Evolutionary conservation across 192 early-diverging fungal genomes (phyloP), one percentile per base, ranked within the genome.

Genomic region (Coemansia guatemalensis): DNA sequence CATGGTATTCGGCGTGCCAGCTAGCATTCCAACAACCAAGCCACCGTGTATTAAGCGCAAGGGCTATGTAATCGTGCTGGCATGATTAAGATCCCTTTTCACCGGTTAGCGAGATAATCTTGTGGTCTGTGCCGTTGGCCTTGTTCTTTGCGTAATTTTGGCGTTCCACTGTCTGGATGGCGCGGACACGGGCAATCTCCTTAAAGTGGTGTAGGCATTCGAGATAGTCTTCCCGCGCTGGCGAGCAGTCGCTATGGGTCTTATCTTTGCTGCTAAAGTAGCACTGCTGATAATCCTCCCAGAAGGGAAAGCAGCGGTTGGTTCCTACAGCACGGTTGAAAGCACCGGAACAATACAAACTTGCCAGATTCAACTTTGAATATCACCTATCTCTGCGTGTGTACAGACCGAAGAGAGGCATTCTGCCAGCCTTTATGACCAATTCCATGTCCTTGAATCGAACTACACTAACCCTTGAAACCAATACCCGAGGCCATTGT

Each of bases 141-240:
- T 81, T 73, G 56, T 33, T 63, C 53, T 76, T 75, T 18, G 60
- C 61, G 48, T 72, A 81, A 64, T 73, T 81, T 33, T 73, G 53
- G 47, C 71, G 74, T 63, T 81, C 79, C 8, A 81, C 79, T 0
- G 73, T 53, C 58, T 81, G 73, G 60, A 81, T 81, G 5, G 73
- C 62, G n/a, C 74, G 79, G 14, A 81, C 79, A 25, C 79, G 79
- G 0, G 79, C 69, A 56, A 81, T 81, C 62, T 98, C 96, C 73
- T 98, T 98, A 65, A 89, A 89, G 71, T 95, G 93, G 73, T 95
- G 94, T 50, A 98, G 84, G 75, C 96, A 98, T 82, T 98, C 96
- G 51, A 92, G 81, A 82, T 98, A 98, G 77, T 98, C 96, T 56
- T 97, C 95, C 64, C 85, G 87, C 65, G 92, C 87, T 33, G 75